Base-by-base conservation (phyloP, 805 yeast species). In the Naumovozyma castellii region DNA sequence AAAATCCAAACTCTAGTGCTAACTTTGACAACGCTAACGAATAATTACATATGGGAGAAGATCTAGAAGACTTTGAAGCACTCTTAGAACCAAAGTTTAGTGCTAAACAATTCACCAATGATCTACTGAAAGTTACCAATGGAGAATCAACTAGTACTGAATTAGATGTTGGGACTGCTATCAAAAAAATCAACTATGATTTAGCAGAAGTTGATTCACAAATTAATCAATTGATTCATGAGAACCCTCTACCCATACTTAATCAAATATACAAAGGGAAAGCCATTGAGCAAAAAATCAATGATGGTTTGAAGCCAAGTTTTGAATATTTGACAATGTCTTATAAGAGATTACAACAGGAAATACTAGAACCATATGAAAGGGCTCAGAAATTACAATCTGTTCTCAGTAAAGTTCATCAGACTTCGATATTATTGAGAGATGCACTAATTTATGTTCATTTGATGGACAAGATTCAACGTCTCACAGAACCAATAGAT, bases 381-480 rank as follows among this genome's bases (percentile, higher is more conserved):
- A 47, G 43, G 19, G 55, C 61, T 3, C 52, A 51, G 19, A 56
- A 45, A 39, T 36, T 59, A 18, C 63, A 58, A 39, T 39, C 42
- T n/a, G 59, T 54, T 4, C 44, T 58, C 20, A 50, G 53, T 42
- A 59, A 58, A 38, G 48, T 59, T 18, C 62, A 59, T 40, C 63
- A 59, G 41, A 57, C 63, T 5, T 52, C 61, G 3, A 54, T 46
- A 28, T 36, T 58, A 8, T 40, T 59, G 35, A 50, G 63, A 38
- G 61, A 57, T 34, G 49, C 57, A 4, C 43, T 57, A 19, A 43
- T 56, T 15, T 55, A 50, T 32, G 32, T 56, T 12, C 61, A 58
- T 40, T 41, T 58, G 37, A 43, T 51, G 1, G 45, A 50, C 16
- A 53, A 50, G 40, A 43, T 59, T 13, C 43, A 48, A 32, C n/a